Percentiles rank a stretch among this genome's conserved stretches.
These are phyloP conservation scores for Caloboletus firmus DNA, from an alignment of 1,284 basidiomycete genomes.

Conservation along the genomic window DNA sequence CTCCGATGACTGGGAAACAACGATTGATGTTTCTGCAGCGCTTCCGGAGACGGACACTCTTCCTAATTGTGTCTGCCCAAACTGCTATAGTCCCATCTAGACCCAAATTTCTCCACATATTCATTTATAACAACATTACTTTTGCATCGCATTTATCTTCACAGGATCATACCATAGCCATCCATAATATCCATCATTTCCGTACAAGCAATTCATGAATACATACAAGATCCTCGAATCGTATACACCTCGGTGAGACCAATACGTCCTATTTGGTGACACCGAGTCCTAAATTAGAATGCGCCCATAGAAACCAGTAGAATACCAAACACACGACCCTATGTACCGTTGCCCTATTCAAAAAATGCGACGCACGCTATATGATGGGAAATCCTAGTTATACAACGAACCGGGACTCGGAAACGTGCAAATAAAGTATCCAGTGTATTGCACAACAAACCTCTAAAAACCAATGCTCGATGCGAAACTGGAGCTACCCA, in stretches of 20 bases:
- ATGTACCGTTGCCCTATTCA: conserved; percentile 3
- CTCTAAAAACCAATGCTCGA: not conserved
- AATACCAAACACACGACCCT: conserved; percentile 7
- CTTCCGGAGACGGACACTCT: not conserved
- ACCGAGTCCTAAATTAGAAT: conserved; percentile 17
- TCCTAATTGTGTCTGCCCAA: conserved; percentile 27
- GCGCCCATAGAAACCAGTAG: conserved; percentile 3
- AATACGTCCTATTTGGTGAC: not conserved
- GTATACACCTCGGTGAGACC: not conserved
- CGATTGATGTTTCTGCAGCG: conserved; percentile 25
- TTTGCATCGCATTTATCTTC: not conserved
- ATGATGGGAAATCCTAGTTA: conserved; percentile 7
- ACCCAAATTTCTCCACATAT: not conserved
- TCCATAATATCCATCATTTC: conserved; percentile 3
- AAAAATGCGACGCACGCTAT: conserved; percentile 2
- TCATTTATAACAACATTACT: not conserved
- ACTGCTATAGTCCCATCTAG: conserved; percentile 27
- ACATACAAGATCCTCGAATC: not conserved
- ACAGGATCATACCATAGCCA: not conserved
- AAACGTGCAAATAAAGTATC: conserved; percentile 8
- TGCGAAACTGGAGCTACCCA: not conserved
- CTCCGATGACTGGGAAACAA: conserved; percentile 38
- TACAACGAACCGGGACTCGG: conserved; percentile 17
- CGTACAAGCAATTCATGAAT: not conserved
- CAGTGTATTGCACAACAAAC: conserved; percentile 7